Evolutionary conservation across 495 filamentous ascomycete genomes (phyloP), one percentile per base, ranked within the genome.

Genomic region (Tuber indicum): DNA sequence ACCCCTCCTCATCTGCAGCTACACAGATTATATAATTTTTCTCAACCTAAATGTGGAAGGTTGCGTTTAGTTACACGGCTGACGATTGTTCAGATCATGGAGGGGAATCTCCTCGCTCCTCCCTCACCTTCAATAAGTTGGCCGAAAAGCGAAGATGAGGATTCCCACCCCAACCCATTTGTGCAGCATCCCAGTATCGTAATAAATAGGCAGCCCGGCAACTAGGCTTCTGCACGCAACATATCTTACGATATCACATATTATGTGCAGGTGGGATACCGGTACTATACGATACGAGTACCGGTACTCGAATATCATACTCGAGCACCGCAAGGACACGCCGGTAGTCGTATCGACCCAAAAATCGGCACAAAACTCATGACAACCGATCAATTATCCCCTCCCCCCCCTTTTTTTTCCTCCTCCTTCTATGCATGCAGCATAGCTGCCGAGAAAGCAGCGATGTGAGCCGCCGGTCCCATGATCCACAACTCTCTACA

Each of bases 11-110:
- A 66, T 32, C n/a, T 66, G 58, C 58, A 12, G 58, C 58, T 32
- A 66, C 58, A 66, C 26, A n/a, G 32, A 32, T 32, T 32, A 66
- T 66, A 66, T 62, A 66, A 66, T 32, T 66, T 66, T 66, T 32
- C 26, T 32, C 58, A 66, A 66, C 58, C 58, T 66, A 32, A 66
- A 66, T 66, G 58, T 66, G 58, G 58, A 66, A 66, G 58, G 58
- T 66, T 80, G 71, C 78, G 71, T 76, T 49, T 45, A 70, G 78
- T 79, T 80, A 73, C 78, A 80, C 78, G 70, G 26, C 62, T 52
- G 76, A 26, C 70, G 71, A 72, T 71, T 71, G 58, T 76, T 73
- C 44, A 80, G 78, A 80, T 80, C 74, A 80, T 58, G 71, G 74
- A 77, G 41, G 71, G 46, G 75, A 75, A 43, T 73, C 49, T 73